Evolutionary conservation across 2,329 filamentous ascomycete species (phyloP).

Genomic region (Neonectria hederae): DNA sequence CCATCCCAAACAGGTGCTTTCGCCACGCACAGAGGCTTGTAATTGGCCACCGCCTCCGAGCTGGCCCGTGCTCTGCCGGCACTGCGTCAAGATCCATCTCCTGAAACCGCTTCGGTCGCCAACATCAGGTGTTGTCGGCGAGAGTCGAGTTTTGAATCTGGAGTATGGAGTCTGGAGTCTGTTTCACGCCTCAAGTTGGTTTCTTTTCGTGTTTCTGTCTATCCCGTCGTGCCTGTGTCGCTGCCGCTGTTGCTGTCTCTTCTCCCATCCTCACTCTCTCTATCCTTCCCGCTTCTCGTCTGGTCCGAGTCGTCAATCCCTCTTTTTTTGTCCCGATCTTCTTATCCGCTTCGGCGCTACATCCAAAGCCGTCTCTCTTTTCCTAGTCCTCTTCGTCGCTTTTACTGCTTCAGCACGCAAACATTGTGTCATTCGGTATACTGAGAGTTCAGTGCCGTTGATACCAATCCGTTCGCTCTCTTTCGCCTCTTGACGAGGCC

Average conservation of each 20-base stretch:
- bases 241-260: neutral
- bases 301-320: constrained; percentile 16
- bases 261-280: neutral
- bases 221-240: constrained; percentile 17
- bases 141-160: constrained; percentile 21
- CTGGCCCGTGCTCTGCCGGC: constrained; percentile 31
- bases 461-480: constrained; percentile 23
- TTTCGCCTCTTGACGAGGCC: constrained; percentile 38
- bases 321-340: constrained; percentile 9
- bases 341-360: constrained; percentile 2
- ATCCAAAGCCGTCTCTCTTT: constrained; percentile 5
- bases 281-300: constrained; percentile 11
- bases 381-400: neutral
- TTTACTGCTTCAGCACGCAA: neutral
- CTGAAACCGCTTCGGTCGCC: constrained; percentile 42
- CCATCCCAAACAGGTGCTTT: constrained; percentile 41
- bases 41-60: constrained; percentile 39
- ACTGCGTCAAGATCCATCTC: constrained; percentile 37
- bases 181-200: constrained; percentile 37
- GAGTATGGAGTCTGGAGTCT: constrained; percentile 28
- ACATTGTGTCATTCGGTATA: neutral
- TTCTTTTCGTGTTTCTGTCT: constrained; percentile 17
- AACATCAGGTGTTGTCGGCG: constrained; percentile 41
- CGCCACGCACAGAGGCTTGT: constrained; percentile 21
- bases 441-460: constrained; percentile 30